phyloP scores from a whole-genome alignment of 2,329 filamentous ascomycete genomes.

The Pestalotiopsis sp. region DNA sequence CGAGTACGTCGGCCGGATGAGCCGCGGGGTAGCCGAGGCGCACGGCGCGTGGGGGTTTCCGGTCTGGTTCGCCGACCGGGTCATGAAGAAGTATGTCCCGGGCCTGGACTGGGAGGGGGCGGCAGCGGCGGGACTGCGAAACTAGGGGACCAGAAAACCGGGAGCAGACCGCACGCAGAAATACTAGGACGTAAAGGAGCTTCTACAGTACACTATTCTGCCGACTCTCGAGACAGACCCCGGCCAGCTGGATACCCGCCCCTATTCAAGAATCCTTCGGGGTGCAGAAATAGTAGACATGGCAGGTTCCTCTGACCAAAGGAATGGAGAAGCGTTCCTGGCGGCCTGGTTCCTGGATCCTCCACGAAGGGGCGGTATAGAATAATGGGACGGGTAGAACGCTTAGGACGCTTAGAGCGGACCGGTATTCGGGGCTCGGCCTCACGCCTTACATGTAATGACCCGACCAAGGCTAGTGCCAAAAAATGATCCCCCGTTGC shows the following conservation, averaged over 20 bases:
- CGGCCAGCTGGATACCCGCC: too few relatives aligned
- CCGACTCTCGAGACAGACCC: too few relatives aligned
- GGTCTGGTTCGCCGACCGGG: slow-evolving; percentile 50
- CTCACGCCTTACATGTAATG: too few relatives aligned
- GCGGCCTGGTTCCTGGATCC: background rate
- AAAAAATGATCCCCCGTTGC: too few relatives aligned
- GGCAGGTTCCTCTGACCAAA: too few relatives aligned
- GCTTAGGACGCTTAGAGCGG: background rate
- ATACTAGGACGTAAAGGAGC: background rate
- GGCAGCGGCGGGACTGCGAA: background rate
- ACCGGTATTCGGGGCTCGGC: background rate
- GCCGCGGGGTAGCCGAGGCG: slow-evolving; percentile 61
- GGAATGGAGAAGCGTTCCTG: too few relatives aligned
- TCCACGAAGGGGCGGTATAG: background rate
- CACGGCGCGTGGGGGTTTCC: slow-evolving; percentile 53
- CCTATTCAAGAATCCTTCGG: too few relatives aligned
- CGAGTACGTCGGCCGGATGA: slow-evolving; percentile 67
- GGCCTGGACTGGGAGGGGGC: background rate
- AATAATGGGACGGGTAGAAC: background rate
- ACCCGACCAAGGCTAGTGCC: too few relatives aligned
- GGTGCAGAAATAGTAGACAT: too few relatives aligned
- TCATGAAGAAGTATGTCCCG: slow-evolving; percentile 49
- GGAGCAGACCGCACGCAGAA: too few relatives aligned
- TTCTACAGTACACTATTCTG: background rate
- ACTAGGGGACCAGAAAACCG: too few relatives aligned